Evolutionary conservation across 495 filamentous ascomycete genomes (phyloP).

Genomic region (Hypoxylon intermedium): DNA sequence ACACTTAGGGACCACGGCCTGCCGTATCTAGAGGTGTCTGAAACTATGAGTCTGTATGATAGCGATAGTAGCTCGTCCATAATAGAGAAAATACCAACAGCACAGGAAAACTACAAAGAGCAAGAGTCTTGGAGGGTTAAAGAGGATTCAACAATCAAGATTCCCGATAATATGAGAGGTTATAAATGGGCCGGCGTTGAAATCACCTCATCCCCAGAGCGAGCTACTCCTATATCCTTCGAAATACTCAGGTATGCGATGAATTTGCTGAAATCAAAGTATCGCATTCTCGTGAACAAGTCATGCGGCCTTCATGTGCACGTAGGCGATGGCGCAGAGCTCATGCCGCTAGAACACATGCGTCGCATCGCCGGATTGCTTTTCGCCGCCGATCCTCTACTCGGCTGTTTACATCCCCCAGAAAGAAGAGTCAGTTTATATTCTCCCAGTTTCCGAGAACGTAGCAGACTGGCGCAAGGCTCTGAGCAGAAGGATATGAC

Average conservation of each 20-base stretch:
- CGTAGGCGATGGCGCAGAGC: conserved; percentile 38
- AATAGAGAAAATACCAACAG: too few species aligned
- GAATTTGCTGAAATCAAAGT: conserved; percentile 24
- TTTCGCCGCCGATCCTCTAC: conserved; percentile 43
- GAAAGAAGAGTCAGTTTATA: background rate
- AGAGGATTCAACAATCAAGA: too few species aligned
- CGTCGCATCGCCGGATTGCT: conserved; percentile 42
- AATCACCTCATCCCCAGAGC: conserved; percentile 12
- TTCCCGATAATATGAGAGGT: too few species aligned
- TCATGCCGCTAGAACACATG: conserved; percentile 33
- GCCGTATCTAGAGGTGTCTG: too few species aligned
- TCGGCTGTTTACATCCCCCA: conserved; percentile 42
- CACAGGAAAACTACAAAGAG: too few species aligned
- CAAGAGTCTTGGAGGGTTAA: too few species aligned
- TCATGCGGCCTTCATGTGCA: conserved; percentile 48
- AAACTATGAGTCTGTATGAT: too few species aligned
- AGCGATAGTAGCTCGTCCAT: too few species aligned
- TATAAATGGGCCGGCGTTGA: conserved; percentile 12
- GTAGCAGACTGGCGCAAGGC: conserved; percentile 2
- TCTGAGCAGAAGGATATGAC: background rate
- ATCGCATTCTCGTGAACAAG: conserved; percentile 32
- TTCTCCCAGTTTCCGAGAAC: conserved; percentile 14
- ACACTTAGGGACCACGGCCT: too few species aligned
- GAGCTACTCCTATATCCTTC: conserved; percentile 13
- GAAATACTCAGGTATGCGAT: background rate